Conservation (phyloP, 805 yeast species). For the Cyberlindnera galapagoensis region DNA sequence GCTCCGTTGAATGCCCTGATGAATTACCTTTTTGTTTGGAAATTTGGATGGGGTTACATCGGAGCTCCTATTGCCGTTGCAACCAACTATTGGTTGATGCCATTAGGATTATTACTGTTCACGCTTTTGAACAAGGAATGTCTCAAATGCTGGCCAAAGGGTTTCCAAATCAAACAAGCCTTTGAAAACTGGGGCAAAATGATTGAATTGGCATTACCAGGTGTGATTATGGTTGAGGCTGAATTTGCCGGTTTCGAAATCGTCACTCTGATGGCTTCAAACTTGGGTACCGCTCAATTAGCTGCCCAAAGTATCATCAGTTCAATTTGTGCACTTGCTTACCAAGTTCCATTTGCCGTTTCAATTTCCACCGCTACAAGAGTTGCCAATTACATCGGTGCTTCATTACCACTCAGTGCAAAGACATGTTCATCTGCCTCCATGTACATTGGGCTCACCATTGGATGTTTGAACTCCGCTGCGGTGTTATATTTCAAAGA, state of each 20-base stretch:
- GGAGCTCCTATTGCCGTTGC: constrained; percentile 82
- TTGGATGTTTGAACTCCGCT: constrained; percentile 46
- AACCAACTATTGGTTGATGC: constrained; percentile 67
- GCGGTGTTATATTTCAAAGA: constrained; percentile 43
- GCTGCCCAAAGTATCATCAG: constrained; percentile 75
- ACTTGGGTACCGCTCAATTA: constrained; percentile 58
- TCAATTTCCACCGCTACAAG: constrained; percentile 68
- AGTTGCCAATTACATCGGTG: constrained; percentile 66
- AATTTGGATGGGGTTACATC: constrained; percentile 66
- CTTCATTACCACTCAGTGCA: constrained; percentile 41
- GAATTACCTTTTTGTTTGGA: constrained; percentile 74
- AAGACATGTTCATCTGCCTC: constrained; percentile 39
- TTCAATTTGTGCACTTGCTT: constrained; percentile 55
- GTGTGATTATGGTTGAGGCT: constrained; percentile 68
- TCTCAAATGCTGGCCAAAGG: constrained; percentile 52
- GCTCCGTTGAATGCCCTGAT: constrained; percentile 66
- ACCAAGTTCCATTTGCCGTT: constrained; percentile 67
- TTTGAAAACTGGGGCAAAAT: constrained; percentile 47
- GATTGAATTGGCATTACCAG: constrained; percentile 58
- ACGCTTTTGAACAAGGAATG: constrained; percentile 42
- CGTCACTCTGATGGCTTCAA: constrained; percentile 61
- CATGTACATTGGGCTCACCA: constrained; percentile 32
- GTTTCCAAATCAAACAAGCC: constrained; percentile 30
- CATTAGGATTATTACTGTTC: constrained; percentile 18
- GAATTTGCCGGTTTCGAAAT: constrained; percentile 72